A percentile compares a stretch with the other conserved stretches of the same genome.
Evolutionary conservation across 345 rosid genomes (phyloP).

Genomic region (Dipteronia sinensis): DNA sequence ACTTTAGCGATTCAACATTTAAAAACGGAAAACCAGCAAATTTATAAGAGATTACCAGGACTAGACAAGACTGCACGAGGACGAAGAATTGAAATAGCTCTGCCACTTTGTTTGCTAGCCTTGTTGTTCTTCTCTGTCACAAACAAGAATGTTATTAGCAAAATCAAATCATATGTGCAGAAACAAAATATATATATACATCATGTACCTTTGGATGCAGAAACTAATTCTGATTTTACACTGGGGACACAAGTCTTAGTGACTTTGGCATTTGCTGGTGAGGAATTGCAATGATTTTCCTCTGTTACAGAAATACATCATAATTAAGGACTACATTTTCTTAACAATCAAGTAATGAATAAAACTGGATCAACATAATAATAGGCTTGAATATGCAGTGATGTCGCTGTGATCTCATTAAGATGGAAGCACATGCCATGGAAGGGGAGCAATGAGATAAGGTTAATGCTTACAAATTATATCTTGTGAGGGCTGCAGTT

Average conservation of each 20-base stretch:
- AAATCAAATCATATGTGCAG: background rate
- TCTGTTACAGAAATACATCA: slow-evolving; percentile 17
- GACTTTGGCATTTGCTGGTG: slow-evolving; percentile 17
- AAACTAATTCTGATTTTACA: background rate
- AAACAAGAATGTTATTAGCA: too few species aligned
- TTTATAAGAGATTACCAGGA: slow-evolving; percentile 27
- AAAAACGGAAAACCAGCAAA: background rate
- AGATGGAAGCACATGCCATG: too few species aligned
- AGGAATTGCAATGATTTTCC: slow-evolving; percentile 25
- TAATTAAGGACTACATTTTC: background rate
- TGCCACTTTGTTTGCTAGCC: background rate
- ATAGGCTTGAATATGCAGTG: too few species aligned
- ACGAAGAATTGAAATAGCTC: slow-evolving; percentile 15
- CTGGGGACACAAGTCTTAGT: slow-evolving; percentile 3
- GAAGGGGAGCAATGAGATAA: too few species aligned
- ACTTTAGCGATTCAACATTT: background rate
- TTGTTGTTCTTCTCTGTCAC: slow-evolving; percentile 14
- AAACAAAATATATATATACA: background rate
- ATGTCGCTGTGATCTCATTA: too few species aligned
- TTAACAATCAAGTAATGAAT: background rate
- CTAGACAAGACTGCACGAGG: slow-evolving; percentile 44
- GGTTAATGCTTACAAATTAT: too few species aligned
- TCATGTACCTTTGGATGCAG: slow-evolving; percentile 22
- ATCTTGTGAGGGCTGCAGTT: too few species aligned
- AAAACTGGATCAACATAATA: background rate